phyloP scores from a whole-genome alignment of 208 protist species.

The Strigomonas culicis region DNA sequence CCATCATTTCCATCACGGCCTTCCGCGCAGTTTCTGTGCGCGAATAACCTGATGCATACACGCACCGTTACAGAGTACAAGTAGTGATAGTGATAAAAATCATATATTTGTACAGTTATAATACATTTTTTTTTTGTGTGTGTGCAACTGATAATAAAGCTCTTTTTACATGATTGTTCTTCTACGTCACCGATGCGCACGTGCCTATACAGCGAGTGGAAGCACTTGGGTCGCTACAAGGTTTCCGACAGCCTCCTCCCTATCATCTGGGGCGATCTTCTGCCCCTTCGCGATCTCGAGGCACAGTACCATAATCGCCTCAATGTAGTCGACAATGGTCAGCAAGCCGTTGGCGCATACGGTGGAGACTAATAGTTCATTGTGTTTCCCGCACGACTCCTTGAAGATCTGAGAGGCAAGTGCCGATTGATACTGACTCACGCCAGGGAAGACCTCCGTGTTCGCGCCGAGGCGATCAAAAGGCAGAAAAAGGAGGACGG shows the following conservation, averaged over 20 bases:
- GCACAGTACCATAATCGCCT: conserved; percentile 44
- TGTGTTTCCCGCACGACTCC: conserved; percentile 23
- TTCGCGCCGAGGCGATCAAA: conserved; percentile 17
- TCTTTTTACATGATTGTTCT: background rate
- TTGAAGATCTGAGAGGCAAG: conserved; percentile 32
- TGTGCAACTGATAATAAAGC: background rate
- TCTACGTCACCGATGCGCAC: background rate
- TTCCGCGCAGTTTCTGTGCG: too few relatives aligned
- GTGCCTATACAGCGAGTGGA: background rate
- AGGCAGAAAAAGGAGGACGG: conserved; percentile 20
- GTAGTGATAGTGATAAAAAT: conserved; percentile 9
- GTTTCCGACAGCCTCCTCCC: background rate
- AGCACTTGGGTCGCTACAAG: conserved; percentile 6
- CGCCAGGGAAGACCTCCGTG: conserved; percentile 25
- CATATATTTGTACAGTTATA: background rate
- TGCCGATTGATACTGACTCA: conserved; percentile 31
- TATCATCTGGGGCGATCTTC: conserved; percentile 7
- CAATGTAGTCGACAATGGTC: conserved; percentile 78
- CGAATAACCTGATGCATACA: too few relatives aligned
- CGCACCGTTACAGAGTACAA: background rate
- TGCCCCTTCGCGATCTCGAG: conserved; percentile 12
- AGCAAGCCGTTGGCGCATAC: conserved; percentile 36
- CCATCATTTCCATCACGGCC: too few relatives aligned
- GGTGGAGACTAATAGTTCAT: conserved; percentile 19
- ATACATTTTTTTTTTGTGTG: background rate